Conservation (phyloP, 1,284 basidiomycete genomes). For the Malassezia caprae region DNA sequence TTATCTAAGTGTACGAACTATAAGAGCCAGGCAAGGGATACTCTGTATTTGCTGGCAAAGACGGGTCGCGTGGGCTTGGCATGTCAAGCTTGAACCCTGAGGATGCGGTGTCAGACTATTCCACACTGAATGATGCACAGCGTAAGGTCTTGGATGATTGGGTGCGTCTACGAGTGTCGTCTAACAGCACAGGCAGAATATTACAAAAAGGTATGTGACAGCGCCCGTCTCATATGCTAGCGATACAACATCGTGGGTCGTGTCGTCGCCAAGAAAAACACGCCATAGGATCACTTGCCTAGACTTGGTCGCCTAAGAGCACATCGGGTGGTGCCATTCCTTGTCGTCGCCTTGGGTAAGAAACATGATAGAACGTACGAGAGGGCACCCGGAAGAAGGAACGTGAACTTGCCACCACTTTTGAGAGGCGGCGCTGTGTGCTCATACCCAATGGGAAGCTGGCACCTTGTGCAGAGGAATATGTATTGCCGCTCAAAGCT, state of each 20-base stretch:
- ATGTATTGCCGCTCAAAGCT: conserved; percentile 33
- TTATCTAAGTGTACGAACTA: not conserved
- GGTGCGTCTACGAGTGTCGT: conserved; percentile 46
- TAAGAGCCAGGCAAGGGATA: conserved; percentile 40
- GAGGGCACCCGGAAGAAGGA: conserved; percentile 32
- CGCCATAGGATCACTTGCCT: not conserved
- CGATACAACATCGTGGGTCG: conserved; percentile 47
- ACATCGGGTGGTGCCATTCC: conserved; percentile 24
- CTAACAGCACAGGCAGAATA: conserved; percentile 28
- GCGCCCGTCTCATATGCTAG: not conserved
- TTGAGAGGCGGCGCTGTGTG: conserved; percentile 41
- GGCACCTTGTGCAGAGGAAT: conserved; percentile 34
- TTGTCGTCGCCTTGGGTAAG: conserved; percentile 21
- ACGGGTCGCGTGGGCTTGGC: conserved; percentile 55
- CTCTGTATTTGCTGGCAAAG: conserved; percentile 66
- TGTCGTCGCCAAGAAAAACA: conserved; percentile 16
- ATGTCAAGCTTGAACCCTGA: conserved; percentile 73
- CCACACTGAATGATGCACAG: conserved; percentile 63
- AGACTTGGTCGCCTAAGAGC: conserved; percentile 17
- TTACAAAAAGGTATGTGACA: conserved; percentile 33
- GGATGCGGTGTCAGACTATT: conserved; percentile 82
- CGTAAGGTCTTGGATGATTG: conserved; percentile 80
- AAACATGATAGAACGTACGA: conserved; percentile 22
- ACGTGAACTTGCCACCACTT: conserved; percentile 38
- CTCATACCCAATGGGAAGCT: conserved; percentile 38